phyloP scores from a whole-genome alignment of 192 early-diverging fungal genomes.

The Oehlia diaphana region DNA sequence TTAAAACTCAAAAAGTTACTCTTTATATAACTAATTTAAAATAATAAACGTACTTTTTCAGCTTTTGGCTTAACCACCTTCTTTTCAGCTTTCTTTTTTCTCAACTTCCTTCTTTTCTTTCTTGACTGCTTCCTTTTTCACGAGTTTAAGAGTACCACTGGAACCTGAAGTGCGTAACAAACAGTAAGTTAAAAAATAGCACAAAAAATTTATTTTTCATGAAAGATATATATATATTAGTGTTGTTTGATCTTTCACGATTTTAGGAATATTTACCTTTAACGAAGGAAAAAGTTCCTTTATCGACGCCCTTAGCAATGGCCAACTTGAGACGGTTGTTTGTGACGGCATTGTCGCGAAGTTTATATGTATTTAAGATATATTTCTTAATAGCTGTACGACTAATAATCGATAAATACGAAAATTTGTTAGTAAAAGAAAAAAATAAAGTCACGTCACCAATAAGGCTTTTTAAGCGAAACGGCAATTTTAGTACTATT shows the following conservation, averaged over 20 bases:
- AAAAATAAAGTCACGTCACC: background rate
- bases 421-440: background rate
- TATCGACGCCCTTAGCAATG: slow-evolving; percentile 18
- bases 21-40: background rate
- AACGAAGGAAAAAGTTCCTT: slow-evolving; percentile 6
- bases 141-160: slow-evolving; percentile 27
- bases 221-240: too few species aligned
- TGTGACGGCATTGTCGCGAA: slow-evolving; percentile 14
- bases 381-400: slow-evolving; percentile 30
- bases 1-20: too few species aligned
- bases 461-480: background rate
- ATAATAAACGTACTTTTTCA: slow-evolving; percentile 7
- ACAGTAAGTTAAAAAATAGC: background rate
- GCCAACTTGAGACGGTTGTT: slow-evolving; percentile 12
- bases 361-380: slow-evolving; percentile 18
- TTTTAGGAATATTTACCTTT: slow-evolving; percentile 12
- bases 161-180: background rate
- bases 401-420: background rate
- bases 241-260: too few species aligned
- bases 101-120: slow-evolving; percentile 24
- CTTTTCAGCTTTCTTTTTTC: slow-evolving; percentile 23
- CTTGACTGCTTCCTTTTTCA: slow-evolving; percentile 21
- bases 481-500: too few species aligned
- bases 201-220: too few species aligned
- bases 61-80: slow-evolving; percentile 15